Conservation (phyloP, 208 protist genomes). For the Polymyxa betae region DNA sequence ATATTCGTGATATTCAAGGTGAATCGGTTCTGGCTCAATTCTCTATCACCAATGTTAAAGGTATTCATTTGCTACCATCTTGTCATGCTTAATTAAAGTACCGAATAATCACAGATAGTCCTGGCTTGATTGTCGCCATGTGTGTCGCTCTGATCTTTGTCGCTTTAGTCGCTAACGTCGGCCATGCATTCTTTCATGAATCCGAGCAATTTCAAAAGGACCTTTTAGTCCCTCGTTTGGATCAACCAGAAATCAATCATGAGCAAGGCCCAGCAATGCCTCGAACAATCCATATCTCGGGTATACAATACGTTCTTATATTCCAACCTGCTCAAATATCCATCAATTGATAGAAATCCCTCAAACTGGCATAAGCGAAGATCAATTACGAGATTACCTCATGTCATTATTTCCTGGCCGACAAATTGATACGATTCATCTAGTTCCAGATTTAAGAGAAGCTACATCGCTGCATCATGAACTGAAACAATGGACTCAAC, state of each 20-base stretch:
- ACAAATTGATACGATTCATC: conserved; percentile 10
- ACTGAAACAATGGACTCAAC: background rate
- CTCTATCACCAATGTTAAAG: conserved; percentile 30
- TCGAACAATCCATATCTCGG: conserved; percentile 17
- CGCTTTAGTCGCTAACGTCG: conserved; percentile 25
- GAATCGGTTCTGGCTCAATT: background rate
- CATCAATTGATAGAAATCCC: conserved; percentile 36
- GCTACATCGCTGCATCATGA: background rate
- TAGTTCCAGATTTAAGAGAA: background rate
- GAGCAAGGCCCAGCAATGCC: background rate
- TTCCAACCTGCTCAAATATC: background rate
- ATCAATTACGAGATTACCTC: background rate
- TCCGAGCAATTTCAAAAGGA: conserved; percentile 36
- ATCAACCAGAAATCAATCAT: conserved; percentile 2
- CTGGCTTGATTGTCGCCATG: background rate
- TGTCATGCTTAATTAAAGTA: background rate
- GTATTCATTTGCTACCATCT: background rate
- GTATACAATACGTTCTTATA: too few relatives aligned
- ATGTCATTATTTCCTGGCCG: background rate
- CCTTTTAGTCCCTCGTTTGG: background rate
- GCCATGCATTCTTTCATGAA: background rate
- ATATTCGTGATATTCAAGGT: background rate
- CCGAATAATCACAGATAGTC: background rate
- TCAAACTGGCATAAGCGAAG: background rate
- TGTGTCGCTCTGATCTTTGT: conserved; percentile 16